Conservation (phyloP, 202 grass and related monocot genomes). For the Digitaria exilis region DNA sequence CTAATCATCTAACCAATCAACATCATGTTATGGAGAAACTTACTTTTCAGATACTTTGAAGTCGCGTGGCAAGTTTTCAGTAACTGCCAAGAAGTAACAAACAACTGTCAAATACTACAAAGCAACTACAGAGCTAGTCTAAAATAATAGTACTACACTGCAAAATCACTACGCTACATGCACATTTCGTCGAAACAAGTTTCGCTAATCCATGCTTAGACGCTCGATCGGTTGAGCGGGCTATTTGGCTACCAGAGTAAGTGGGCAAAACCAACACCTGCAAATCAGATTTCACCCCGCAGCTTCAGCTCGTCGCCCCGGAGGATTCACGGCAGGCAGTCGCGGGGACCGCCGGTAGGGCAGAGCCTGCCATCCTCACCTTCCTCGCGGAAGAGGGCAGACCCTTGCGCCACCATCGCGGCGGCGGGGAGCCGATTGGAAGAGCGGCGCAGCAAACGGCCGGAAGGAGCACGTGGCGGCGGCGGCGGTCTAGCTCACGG, state of each 20-base stretch:
- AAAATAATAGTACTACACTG: not conserved
- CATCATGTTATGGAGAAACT: slow-evolving; percentile 10
- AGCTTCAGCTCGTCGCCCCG: not conserved
- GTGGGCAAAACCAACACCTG: not conserved
- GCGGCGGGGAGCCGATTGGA: not conserved
- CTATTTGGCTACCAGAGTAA: not conserved
- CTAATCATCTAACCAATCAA: not conserved
- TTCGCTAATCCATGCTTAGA: not conserved
- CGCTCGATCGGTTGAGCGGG: not conserved
- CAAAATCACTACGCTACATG: not conserved
- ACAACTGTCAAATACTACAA: not conserved
- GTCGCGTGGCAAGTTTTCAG: slow-evolving; percentile 73
- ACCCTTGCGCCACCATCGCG: not conserved
- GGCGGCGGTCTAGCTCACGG: not conserved
- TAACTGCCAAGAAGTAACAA: slow-evolving; percentile 53
- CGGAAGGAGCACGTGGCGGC: not conserved
- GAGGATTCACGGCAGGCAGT: not conserved
- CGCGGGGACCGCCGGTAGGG: not conserved
- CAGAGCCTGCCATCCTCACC: not conserved
- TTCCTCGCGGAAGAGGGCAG: not conserved
- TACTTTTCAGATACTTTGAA: slow-evolving; percentile 79
- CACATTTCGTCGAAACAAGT: not conserved
- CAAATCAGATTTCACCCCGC: not conserved
- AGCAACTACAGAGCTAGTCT: not conserved
- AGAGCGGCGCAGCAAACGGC: not conserved